Conservation (phyloP, 1,139 yeast genomes). For the Geotrichum fermentans region DNA sequence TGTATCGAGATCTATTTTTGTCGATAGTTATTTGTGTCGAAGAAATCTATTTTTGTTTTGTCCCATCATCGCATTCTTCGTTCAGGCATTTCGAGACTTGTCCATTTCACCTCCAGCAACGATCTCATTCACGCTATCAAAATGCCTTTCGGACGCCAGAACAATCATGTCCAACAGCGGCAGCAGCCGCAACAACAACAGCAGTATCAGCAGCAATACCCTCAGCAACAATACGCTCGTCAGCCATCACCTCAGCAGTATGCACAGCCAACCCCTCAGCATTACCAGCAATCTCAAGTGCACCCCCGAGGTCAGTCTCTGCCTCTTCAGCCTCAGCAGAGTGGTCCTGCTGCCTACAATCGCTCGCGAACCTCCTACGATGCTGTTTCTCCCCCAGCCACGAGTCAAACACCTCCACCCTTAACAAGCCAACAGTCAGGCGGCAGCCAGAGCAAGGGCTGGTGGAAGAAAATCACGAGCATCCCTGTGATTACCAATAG, state of each 20-base stretch:
- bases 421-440: not conserved
- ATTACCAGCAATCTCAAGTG: not conserved
- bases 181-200: conserved; percentile 3
- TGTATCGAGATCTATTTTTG: too few species aligned
- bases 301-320: not conserved
- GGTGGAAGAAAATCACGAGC: conserved; percentile 6
- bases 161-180: not conserved
- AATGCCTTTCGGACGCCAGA: not conserved
- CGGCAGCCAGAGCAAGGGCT: conserved; percentile 1
- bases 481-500: conserved; percentile 17
- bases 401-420: not conserved
- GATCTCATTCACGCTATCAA: too few species aligned
- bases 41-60: too few species aligned
- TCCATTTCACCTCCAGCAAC: not conserved
- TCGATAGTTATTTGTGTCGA: too few species aligned
- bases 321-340: not conserved
- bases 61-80: too few species aligned
- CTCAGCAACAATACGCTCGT: not conserved
- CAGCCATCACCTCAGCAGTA: not conserved
- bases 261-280: conserved; percentile 3
- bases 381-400: not conserved
- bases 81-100: too few species aligned
- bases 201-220: not conserved
- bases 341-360: not conserved
- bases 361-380: not conserved